Base-by-base conservation (phyloP, 805 yeast species). In the Ogataea nakhonphanomensis region DNA sequence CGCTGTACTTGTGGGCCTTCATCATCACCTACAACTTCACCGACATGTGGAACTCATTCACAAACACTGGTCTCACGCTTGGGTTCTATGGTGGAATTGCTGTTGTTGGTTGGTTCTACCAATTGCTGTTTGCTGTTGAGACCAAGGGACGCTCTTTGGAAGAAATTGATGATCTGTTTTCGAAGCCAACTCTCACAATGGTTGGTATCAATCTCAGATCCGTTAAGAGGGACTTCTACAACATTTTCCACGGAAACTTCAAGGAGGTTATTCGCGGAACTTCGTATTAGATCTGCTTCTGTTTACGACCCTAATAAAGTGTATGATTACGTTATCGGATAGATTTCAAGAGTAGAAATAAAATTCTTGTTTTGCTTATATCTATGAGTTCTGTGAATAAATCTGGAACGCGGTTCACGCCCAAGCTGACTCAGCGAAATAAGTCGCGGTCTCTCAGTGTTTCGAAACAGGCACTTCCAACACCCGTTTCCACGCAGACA, bases 81-180 rank as follows among this genome's bases (percentile, higher is more conserved):
- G 85, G 85, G 0, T 80, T 80, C 69, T 80, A 76, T 52, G 85
- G 84, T 35, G 84, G 84, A 33, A 70, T 80, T 52, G 82, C 83
- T 1, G 71, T 75, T 41, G 41, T 79, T 22, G 84, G 82, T 39
- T 62, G 73, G 50, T 51, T 74, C 38, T 75, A 75, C 58, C 80
- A 75, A 58, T 46, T 67, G 44, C 55, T 78, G 46, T 75, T 78
- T 62, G 78, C 79, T 74, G 85, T 83, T 27, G 88, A 82, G 63
- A 81, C 88, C 25, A 81, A 80, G 64, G 81, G 75, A 51, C 77
- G 74, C 64, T 78, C 87, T 10, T 70, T 81, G 57, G 89, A 81
- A 63, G 87, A 81, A 62, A 76, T 81, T 44, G 88, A 81, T 55
- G 80, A 74, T 35, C 65, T 80, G 34, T 80, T 79, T 65, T 61